Percentiles rank a stretch among this genome's conserved stretches.
Evolutionary conservation across 148 eudicot genomes (phyloP).

Genomic region (Cornus kousa): DNA sequence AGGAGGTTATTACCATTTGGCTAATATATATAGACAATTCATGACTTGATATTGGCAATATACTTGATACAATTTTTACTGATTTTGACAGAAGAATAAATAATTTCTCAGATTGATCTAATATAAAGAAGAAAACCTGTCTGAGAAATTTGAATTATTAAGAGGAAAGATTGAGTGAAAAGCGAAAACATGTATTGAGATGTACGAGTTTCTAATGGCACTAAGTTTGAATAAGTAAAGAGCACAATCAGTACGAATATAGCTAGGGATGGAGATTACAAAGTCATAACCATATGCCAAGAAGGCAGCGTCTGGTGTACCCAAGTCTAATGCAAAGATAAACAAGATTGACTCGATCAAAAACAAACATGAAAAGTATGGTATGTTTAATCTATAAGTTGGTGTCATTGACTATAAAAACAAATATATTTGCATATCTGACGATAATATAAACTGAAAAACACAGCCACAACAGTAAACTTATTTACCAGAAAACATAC

Average conservation of each 20-base stretch:
- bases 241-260: not conserved
- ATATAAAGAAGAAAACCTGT: not conserved
- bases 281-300: not conserved
- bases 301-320: not conserved
- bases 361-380: not conserved
- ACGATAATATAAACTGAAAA: not conserved
- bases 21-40: not conserved
- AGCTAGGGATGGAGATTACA: not conserved
- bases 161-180: not conserved
- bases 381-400: not conserved
- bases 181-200: not conserved
- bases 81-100: not conserved
- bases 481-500: constrained; percentile 16
- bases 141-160: not conserved
- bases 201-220: not conserved
- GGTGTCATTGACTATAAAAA: not conserved
- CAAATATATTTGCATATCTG: not conserved
- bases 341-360: not conserved
- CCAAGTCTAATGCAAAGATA: not conserved
- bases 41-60: not conserved
- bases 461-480: not conserved
- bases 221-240: not conserved
- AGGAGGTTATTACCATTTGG: not conserved
- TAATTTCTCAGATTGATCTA: no score
- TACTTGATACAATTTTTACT: not conserved